Percentiles rank a stretch among this genome's conserved stretches.
Evolutionary conservation across 176 grass and related monocot genomes (phyloP).

Genomic region (Oryza glaberrima): DNA sequence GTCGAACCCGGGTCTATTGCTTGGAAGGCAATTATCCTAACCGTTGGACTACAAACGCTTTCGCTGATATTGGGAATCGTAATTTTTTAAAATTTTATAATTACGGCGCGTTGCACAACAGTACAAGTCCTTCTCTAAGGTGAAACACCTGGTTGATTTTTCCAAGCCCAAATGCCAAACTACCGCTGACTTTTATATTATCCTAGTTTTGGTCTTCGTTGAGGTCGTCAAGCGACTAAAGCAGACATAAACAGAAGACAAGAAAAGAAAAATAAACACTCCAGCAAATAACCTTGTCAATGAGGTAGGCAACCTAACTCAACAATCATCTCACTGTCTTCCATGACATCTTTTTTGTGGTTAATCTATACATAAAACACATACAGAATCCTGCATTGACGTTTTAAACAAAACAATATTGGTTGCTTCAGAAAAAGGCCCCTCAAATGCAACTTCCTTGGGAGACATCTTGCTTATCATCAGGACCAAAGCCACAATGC

Average conservation of each 20-base stretch:
- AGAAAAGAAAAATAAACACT: not conserved
- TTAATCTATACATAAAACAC: not conserved
- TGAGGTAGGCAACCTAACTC: constrained; percentile 32
- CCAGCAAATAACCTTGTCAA: constrained; percentile 4
- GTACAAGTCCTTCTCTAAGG: no score
- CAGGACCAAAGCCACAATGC: constrained; percentile 28
- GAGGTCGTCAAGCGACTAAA: not conserved
- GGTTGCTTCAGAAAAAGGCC: constrained; percentile 32
- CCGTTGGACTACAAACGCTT: constrained; percentile 96
- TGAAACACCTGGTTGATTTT: not conserved
- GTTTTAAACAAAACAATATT: not conserved
- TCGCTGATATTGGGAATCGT: no score
- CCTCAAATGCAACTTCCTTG: constrained; percentile 20
- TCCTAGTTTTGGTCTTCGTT: not conserved
- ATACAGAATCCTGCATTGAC: constrained; percentile 23
- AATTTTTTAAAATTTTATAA: no score
- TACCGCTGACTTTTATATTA: no score
- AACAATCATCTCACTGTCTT: constrained; percentile 40
- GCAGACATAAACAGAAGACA: not conserved
- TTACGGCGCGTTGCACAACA: no score
- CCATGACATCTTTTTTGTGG: constrained; percentile 5
- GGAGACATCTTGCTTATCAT: constrained; percentile 36
- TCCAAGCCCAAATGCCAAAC: no score
- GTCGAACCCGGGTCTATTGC: constrained; percentile 96
- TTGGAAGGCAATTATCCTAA: constrained; percentile 99